Evolutionary conservation across 345 rosid genomes (phyloP).

Genomic region (Carallia pectinifolia): DNA sequence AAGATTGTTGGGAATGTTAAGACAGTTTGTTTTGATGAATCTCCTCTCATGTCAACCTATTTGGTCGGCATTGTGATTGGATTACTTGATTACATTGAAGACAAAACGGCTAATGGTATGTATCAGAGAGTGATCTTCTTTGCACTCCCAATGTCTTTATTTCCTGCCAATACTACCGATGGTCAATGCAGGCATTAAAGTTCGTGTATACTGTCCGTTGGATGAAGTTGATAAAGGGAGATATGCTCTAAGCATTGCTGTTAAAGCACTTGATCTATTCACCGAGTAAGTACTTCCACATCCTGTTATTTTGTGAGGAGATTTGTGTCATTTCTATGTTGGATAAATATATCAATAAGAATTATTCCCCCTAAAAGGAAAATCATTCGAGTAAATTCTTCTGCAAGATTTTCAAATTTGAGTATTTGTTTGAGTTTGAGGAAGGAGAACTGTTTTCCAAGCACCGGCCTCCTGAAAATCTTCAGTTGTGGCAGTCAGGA

Average conservation of each 20-base stretch:
- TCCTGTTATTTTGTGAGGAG: not conserved
- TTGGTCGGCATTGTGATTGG: slow-evolving; percentile 48
- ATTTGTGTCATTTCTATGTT: not conserved
- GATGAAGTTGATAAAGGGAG: slow-evolving; percentile 35
- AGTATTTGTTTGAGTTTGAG: too few species aligned
- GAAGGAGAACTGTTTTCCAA: too few species aligned
- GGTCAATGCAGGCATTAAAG: slow-evolving; percentile 32
- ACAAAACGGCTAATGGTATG: slow-evolving; percentile 35
- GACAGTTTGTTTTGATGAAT: slow-evolving; percentile 37
- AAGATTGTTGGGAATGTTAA: slow-evolving; percentile 26
- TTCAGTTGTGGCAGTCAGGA: too few species aligned
- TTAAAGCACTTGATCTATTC: slow-evolving; percentile 38
- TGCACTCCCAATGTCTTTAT: too few species aligned
- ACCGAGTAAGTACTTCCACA: slow-evolving; percentile 26
- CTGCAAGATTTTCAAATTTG: not conserved
- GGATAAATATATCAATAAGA: not conserved
- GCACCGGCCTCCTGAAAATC: too few species aligned
- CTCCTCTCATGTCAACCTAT: slow-evolving; percentile 48
- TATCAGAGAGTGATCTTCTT: not conserved
- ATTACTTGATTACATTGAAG: slow-evolving; percentile 40
- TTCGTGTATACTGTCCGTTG: slow-evolving; percentile 38
- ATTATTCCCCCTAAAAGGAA: not conserved
- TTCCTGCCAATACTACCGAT: not conserved
- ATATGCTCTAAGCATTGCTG: slow-evolving; percentile 35
- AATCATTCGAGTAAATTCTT: not conserved